Conservation (phyloP, 2,329 filamentous ascomycete species). For the Lasiodiplodia hormozganensis region DNA sequence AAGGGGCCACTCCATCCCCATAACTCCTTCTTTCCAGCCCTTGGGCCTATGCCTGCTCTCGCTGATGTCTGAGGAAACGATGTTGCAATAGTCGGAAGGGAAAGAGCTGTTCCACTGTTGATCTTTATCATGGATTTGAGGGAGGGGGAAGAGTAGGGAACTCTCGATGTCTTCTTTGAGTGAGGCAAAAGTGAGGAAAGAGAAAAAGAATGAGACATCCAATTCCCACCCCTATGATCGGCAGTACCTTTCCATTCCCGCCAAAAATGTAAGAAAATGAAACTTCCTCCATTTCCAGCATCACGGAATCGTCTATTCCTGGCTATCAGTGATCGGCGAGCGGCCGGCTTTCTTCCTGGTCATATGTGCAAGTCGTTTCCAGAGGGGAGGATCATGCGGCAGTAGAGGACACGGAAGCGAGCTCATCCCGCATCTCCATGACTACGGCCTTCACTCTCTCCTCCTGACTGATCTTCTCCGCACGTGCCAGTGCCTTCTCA, state of each 20-base stretch:
- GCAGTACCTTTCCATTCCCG: neutral
- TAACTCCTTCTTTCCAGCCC: neutral
- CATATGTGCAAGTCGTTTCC: neutral
- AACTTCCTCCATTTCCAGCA: neutral
- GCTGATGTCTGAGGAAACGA: neutral
- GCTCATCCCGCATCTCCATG: constrained; percentile 63
- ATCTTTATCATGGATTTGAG: neutral
- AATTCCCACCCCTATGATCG: neutral
- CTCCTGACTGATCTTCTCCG: constrained; percentile 63
- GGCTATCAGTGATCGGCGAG: neutral
- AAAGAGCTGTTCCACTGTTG: neutral
- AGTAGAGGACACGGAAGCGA: constrained; percentile 34
- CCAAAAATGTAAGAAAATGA: neutral
- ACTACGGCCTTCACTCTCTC: constrained; percentile 66
- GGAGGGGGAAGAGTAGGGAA: neutral
- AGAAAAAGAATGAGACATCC: neutral
- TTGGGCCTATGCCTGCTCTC: neutral
- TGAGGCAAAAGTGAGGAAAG: neutral
- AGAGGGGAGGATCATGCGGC: neutral
- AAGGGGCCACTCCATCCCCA: neutral
- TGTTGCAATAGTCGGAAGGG: neutral
- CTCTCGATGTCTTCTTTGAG: neutral
- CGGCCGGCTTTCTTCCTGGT: neutral
- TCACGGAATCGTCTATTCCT: neutral
- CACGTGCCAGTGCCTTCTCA: constrained; percentile 53